Conservation (phyloP, 2,329 filamentous ascomycete species). For the Epichloe hybrida region DNA sequence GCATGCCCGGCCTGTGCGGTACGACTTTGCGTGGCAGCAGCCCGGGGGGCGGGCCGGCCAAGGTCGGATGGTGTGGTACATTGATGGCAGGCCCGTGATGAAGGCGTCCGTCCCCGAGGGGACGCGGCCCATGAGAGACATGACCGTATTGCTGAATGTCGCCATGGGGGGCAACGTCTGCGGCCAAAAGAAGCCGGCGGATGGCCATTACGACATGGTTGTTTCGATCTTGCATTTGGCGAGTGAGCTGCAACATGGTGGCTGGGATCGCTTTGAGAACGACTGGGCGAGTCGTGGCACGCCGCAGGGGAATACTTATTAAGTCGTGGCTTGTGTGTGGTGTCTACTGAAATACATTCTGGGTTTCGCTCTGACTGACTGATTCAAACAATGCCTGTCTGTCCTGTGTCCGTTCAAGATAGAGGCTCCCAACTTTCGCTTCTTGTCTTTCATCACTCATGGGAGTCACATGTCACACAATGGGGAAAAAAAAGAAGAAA, state of each 20-base stretch:
- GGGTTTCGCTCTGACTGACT: too few relatives aligned
- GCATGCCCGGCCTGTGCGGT: constrained; percentile 31
- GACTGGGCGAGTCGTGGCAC: constrained; percentile 28
- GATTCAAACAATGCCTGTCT: too few relatives aligned
- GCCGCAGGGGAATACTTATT: constrained; percentile 20
- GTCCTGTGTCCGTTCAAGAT: neutral
- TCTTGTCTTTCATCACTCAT: neutral
- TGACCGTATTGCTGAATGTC: constrained; percentile 43
- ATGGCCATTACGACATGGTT: constrained; percentile 44
- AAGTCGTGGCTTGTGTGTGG: neutral
- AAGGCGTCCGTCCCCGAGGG: constrained; percentile 37
- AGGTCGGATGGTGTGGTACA: constrained; percentile 43
- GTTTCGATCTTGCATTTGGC: constrained; percentile 38
- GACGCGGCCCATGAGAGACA: constrained; percentile 41
- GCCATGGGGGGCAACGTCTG: constrained; percentile 50
- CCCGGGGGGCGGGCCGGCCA: constrained; percentile 28
- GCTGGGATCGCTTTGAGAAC: constrained; percentile 39
- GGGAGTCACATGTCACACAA: neutral
- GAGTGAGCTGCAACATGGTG: constrained; percentile 36
- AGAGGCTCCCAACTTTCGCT: neutral
- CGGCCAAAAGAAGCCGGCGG: constrained; percentile 32
- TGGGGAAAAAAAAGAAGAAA: neutral
- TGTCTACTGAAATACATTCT: too few relatives aligned
- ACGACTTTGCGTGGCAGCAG: constrained; percentile 43
- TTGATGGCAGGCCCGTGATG: constrained; percentile 44